These are phyloP conservation scores for Ceratobasidium sp. DNA, from an alignment of 1,284 basidiomycete species.

Conservation along the genomic window DNA sequence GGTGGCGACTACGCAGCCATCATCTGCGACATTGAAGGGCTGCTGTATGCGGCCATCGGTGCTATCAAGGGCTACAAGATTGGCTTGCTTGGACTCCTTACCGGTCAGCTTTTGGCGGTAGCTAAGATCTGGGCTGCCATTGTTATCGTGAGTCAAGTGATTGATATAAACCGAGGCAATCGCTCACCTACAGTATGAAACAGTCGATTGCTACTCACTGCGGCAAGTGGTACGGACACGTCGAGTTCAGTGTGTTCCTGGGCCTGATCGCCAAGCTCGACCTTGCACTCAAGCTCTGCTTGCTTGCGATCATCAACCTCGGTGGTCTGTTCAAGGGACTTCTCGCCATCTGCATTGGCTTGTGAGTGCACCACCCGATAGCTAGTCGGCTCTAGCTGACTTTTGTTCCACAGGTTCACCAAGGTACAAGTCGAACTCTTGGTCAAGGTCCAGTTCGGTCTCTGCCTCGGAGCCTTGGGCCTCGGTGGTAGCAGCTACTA, in stretches of 20 bases:
- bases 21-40: constrained; percentile 27
- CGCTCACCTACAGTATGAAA: background rate
- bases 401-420: constrained; percentile 9
- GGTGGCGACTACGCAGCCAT: constrained; percentile 20
- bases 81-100: constrained; percentile 28
- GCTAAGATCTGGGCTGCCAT: constrained; percentile 27
- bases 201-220: constrained; percentile 35
- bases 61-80: constrained; percentile 29
- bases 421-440: constrained; percentile 17
- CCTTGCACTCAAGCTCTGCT: constrained; percentile 19
- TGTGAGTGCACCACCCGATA: constrained; percentile 4
- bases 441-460: constrained; percentile 20
- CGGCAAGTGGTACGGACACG: constrained; percentile 26
- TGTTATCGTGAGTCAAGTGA: constrained; percentile 3
- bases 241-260: constrained; percentile 1
- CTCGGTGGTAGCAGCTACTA: constrained; percentile 7
- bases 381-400: background rate
- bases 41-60: constrained; percentile 14
- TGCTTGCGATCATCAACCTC: constrained; percentile 17
- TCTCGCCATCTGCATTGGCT: constrained; percentile 4
- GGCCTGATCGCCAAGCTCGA: constrained; percentile 23
- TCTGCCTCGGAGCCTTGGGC: constrained; percentile 25
- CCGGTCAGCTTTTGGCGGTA: constrained; percentile 17
- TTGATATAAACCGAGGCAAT: background rate
- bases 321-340: constrained; percentile 15